Percentiles rank a stretch among this genome's conserved stretches.
Conservation (phyloP, 139 green algal genomes). For the Haematococcus lacustris region DNA sequence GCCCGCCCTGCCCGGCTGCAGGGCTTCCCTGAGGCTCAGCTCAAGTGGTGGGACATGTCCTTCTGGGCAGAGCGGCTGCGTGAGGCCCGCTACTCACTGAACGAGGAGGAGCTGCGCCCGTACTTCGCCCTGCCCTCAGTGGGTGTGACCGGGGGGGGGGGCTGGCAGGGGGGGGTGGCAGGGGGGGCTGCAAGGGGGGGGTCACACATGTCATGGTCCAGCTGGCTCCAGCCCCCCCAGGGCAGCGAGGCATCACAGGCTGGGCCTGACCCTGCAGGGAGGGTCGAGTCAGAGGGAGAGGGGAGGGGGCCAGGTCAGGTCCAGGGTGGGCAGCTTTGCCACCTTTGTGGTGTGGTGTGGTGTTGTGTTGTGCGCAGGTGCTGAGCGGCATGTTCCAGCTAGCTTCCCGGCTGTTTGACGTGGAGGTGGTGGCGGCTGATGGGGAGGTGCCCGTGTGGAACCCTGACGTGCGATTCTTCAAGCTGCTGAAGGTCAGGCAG, state of each 20-base stretch:
- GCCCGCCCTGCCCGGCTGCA: too few species aligned
- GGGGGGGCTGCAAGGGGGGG: too few species aligned
- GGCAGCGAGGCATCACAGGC: too few species aligned
- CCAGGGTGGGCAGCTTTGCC: too few species aligned
- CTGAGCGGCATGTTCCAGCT: constrained; percentile 86
- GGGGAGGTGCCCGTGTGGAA: constrained; percentile 83
- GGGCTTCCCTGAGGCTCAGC: neutral
- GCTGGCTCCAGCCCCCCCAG: too few species aligned
- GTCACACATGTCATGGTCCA: too few species aligned
- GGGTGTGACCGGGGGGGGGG: constrained; percentile 9
- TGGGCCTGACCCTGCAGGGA: too few species aligned
- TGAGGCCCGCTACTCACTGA: constrained; percentile 76
- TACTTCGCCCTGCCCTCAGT: constrained; percentile 92
- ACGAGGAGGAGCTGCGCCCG: constrained; percentile 82
- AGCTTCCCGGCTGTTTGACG: constrained; percentile 76
- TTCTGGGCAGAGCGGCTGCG: constrained; percentile 88
- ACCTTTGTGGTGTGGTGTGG: too few species aligned
- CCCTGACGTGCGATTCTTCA: constrained; percentile 86
- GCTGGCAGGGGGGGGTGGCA: too few species aligned
- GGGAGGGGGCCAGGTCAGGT: too few species aligned
- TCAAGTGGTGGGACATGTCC: constrained; percentile 74
- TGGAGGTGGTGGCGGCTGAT: constrained; percentile 79
- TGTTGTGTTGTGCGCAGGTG: constrained; percentile 82
- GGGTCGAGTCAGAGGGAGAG: too few species aligned
- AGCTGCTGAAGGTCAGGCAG: constrained; percentile 28